Evolutionary conservation across 495 filamentous ascomycete species (phyloP), one percentile per base, ranked within the genome.

Genomic region (Lasiosphaeriaceae sp.): DNA sequence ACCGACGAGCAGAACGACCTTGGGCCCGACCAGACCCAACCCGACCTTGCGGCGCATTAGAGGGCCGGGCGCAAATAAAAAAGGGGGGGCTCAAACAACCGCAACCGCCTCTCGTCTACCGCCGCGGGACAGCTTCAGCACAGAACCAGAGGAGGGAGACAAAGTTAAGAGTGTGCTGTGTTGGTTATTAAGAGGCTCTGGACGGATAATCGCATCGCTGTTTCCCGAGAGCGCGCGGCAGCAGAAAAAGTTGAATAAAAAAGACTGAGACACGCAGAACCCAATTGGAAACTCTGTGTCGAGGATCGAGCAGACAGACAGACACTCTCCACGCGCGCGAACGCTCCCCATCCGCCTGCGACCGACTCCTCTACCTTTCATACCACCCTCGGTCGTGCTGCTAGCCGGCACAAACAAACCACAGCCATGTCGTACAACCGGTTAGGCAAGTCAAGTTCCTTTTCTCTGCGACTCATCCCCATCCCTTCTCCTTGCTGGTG

Each of bases 341-440:
- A n/a, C n/a, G n/a, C n/a, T n/a, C 23, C 23, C 8, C n/a, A 22
- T 37, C 48, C n/a, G 12, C 17, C 19, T 2, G 17, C 24, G 22
- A 16, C 21, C 26, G 26, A 31, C 4, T 31, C 26, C 26, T 31
- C 26, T 31, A 31, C 26, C 26, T 31, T 31, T 31, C 4, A 31
- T 31, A 31, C 26, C 26, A 14, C 16, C 16, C n/a, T 11, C 14
- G 9, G n/a, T 43, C n/a, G 12, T 17, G n/a, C 14, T 16, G 39
- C 12, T 43, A 43, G 50, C 31, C 26, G 21, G 34, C 26, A n/a
- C 34, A 45, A 41, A 52, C 60, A 66, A 17, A 17, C 39, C 39
- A 12, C 39, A 14, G 75, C 68, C 74, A 82, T 82, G 79, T 80
- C 85, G 68, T 89, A 89, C 75, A 87, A 88, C 79, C 84, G 85